Percentiles rank a stretch among this genome's conserved stretches.
Conservation (phyloP, 2,329 filamentous ascomycete genomes). For the Phyllosticta citribraziliensis region DNA sequence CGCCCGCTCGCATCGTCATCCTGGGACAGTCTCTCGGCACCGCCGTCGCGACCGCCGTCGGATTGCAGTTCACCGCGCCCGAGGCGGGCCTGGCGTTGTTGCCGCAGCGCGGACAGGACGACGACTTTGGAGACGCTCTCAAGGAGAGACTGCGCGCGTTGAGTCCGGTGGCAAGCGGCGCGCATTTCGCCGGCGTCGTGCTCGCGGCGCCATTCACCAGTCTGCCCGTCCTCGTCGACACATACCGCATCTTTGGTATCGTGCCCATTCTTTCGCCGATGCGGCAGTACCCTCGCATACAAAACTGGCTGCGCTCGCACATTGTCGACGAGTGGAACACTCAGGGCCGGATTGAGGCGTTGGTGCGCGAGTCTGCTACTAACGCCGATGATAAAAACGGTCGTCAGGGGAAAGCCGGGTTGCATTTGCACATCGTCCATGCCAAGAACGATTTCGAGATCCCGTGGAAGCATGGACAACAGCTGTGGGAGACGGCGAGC, state of each 20-base stretch:
- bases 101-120: constrained; percentile 11
- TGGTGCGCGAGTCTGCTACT: constrained; percentile 36
- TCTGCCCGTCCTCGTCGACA: constrained; percentile 61
- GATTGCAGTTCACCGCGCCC: constrained; percentile 53
- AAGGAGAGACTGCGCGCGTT: constrained; percentile 13
- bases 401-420: not conserved
- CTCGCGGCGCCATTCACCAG: constrained; percentile 73
- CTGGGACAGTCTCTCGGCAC: constrained; percentile 53
- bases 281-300: constrained; percentile 52
- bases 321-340: constrained; percentile 80
- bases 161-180: not conserved
- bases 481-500: constrained; percentile 20
- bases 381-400: too few relatives aligned
- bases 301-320: constrained; percentile 49
- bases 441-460: constrained; percentile 77
- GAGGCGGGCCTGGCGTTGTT: constrained; percentile 15
- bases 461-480: constrained; percentile 55
- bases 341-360: constrained; percentile 51
- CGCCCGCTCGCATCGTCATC: constrained; percentile 46
- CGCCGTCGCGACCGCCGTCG: constrained; percentile 61
- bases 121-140: constrained; percentile 30
- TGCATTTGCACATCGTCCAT: constrained; percentile 67
- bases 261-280: constrained; percentile 74
- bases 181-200: constrained; percentile 65
- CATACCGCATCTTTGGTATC: constrained; percentile 68